phyloP scores from a whole-genome alignment of 768 basidiomycete species.

The Phallus indusiatus region DNA sequence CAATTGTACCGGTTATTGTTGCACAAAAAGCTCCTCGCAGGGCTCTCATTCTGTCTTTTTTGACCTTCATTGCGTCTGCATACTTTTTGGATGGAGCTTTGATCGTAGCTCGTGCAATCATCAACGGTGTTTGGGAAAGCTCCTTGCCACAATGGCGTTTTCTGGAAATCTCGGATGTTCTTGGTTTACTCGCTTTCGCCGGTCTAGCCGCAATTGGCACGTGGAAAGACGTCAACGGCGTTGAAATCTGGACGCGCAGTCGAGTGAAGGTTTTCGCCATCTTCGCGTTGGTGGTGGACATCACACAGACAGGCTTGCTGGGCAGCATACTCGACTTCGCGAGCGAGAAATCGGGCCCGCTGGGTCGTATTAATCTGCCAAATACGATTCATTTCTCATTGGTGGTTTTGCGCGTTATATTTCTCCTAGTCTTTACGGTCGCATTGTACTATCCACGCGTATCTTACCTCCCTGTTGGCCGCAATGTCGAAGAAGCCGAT shows the following conservation, averaged over 20 bases:
- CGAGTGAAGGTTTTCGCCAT: conserved; percentile 48
- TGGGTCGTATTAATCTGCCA: conserved; percentile 22
- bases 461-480: conserved; percentile 45
- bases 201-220: conserved; percentile 68
- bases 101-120: conserved; percentile 54
- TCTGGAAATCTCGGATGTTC: conserved; percentile 28
- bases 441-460: conserved; percentile 56
- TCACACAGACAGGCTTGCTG: conserved; percentile 48
- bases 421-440: conserved; percentile 50
- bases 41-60: conserved; percentile 58
- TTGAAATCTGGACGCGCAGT: conserved; percentile 55
- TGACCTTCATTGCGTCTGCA: conserved; percentile 60
- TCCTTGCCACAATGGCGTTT: conserved; percentile 27
- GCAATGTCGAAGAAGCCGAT: conserved; percentile 24
- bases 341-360: not conserved
- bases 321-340: conserved; percentile 23
- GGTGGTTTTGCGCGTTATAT: conserved; percentile 55
- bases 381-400: conserved; percentile 42
- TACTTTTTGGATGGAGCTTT: conserved; percentile 72
- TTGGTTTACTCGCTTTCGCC: conserved; percentile 61
- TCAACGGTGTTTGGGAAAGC: conserved; percentile 55
- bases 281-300: conserved; percentile 47
- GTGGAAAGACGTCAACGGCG: conserved; percentile 68
- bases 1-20: conserved; percentile 73
- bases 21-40: conserved; percentile 66